Evolutionary conservation across 352 stramenopile genomes (phyloP).

Genomic region (Globisporangium spinosum): DNA sequence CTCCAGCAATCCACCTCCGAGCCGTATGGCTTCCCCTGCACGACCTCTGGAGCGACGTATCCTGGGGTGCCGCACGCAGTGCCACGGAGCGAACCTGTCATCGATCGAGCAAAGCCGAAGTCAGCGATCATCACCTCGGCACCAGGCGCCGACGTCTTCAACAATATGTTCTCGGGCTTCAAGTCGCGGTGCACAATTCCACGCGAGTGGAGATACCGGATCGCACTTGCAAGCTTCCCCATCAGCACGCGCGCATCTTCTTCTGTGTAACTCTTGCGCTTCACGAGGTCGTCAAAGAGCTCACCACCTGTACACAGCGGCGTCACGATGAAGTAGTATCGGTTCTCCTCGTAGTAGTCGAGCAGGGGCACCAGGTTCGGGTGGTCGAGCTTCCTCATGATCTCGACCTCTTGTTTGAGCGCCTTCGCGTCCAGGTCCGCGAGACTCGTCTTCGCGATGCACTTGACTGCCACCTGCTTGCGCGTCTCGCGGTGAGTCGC

Average conservation of each 20-base stretch:
- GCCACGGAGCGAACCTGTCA: slow-evolving; percentile 46
- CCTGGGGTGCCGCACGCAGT: slow-evolving; percentile 82
- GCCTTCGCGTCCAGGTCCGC: slow-evolving; percentile 45
- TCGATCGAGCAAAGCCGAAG: slow-evolving; percentile 84
- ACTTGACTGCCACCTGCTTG: slow-evolving; percentile 83
- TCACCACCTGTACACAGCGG: slow-evolving; percentile 85
- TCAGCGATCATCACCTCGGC: slow-evolving; percentile 86
- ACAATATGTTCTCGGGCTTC: slow-evolving; percentile 89
- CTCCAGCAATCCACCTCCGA: slow-evolving; percentile 92
- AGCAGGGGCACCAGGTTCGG: slow-evolving; percentile 70
- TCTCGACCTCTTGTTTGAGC: slow-evolving; percentile 67
- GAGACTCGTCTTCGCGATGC: slow-evolving; percentile 59
- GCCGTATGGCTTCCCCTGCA: slow-evolving; percentile 86
- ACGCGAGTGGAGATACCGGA: slow-evolving; percentile 91
- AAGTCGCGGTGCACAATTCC: slow-evolving; percentile 92
- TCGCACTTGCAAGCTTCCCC: slow-evolving; percentile 86
- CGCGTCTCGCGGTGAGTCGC: slow-evolving; percentile 65
- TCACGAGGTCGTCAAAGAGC: slow-evolving; percentile 94
- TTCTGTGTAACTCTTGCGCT: slow-evolving; percentile 94
- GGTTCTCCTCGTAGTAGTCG: slow-evolving; percentile 69
- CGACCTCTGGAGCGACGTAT: slow-evolving; percentile 94
- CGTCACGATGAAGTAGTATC: slow-evolving; percentile 83
- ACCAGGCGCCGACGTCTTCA: slow-evolving; percentile 70
- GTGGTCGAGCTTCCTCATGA: slow-evolving; percentile 69
- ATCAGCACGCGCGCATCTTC: slow-evolving; percentile 91